Evolutionary conservation across 1,284 basidiomycete species (phyloP).

Genomic region (Apiotrichum mycotoxinovorans): DNA sequence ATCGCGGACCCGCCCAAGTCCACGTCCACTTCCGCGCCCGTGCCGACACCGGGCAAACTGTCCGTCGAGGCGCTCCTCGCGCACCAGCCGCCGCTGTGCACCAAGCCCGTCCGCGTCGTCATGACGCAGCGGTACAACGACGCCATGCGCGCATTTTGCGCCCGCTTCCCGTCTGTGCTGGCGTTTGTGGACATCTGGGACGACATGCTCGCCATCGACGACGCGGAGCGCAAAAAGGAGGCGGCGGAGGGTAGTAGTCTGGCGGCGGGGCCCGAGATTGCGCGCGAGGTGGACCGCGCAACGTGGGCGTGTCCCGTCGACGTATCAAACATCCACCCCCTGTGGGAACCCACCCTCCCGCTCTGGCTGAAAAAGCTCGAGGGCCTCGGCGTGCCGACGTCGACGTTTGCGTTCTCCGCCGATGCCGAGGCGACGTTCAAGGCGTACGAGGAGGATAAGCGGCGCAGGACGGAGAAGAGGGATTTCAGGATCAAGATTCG

Average conservation of each 20-base stretch:
- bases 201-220: conserved; percentile 24
- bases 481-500: conserved; percentile 27
- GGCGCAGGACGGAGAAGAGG: conserved; percentile 18
- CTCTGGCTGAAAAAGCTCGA: conserved; percentile 38
- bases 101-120: conserved; percentile 33
- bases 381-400: conserved; percentile 28
- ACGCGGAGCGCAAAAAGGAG: conserved; percentile 12
- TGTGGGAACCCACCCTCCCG: conserved; percentile 46
- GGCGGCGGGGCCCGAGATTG: neutral
- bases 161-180: conserved; percentile 26
- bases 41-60: conserved; percentile 18
- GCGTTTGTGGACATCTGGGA: conserved; percentile 38
- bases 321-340: conserved; percentile 43
- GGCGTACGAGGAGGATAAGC: conserved; percentile 44
- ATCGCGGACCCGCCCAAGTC: neutral
- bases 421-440: conserved; percentile 43
- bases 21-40: neutral
- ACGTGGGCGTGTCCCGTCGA: conserved; percentile 44
- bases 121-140: conserved; percentile 42
- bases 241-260: neutral
- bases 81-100: conserved; percentile 38
- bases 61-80: conserved; percentile 28
- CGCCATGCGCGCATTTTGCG: conserved; percentile 31
- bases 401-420: conserved; percentile 28
- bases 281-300: conserved; percentile 29